Evolutionary conservation across 257 asterid genomes (phyloP).

Genomic region (Eustoma russellianum): DNA sequence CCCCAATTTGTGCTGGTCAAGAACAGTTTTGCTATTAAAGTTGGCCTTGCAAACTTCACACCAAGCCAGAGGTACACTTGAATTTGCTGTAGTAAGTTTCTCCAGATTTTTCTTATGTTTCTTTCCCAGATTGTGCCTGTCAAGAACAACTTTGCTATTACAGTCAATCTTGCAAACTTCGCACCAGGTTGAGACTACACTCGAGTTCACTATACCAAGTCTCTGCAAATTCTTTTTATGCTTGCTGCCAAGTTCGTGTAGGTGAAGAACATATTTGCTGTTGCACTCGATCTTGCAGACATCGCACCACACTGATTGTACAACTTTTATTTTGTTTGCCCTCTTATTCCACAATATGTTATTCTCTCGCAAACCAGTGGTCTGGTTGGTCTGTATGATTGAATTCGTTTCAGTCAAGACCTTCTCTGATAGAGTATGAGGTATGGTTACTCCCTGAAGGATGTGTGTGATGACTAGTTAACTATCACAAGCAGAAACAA

Average conservation of each 20-base stretch:
- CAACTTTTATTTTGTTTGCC: conserved; percentile 38
- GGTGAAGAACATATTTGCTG: conserved; percentile 46
- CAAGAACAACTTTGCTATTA: conserved; percentile 46
- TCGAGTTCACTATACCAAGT: too few species aligned
- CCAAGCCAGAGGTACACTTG: conserved; percentile 23
- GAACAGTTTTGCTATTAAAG: conserved; percentile 47
- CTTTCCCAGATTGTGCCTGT: conserved; percentile 49
- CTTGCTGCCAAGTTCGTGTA: conserved; percentile 52
- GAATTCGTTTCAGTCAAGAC: conserved; percentile 10
- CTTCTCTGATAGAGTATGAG: conserved; percentile 6
- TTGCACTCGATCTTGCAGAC: conserved; percentile 53
- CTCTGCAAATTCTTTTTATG: too few species aligned
- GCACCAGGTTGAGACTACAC: conserved; percentile 28
- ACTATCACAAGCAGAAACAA: too few species aligned
- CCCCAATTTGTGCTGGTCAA: conserved; percentile 51
- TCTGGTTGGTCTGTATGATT: background rate
- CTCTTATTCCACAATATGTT: conserved; percentile 14
- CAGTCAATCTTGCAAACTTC: conserved; percentile 52
- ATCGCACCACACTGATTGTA: conserved; percentile 31
- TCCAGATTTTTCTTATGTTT: conserved; percentile 55
- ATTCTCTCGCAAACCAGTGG: conserved; percentile 3
- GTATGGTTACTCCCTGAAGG: conserved; percentile 15
- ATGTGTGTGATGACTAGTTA: conserved; percentile 1
- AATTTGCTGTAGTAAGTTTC: conserved; percentile 21
- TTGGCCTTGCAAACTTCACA: conserved; percentile 54